Conservation (phyloP, 805 yeast species). For the Limtongia smithiae region DNA sequence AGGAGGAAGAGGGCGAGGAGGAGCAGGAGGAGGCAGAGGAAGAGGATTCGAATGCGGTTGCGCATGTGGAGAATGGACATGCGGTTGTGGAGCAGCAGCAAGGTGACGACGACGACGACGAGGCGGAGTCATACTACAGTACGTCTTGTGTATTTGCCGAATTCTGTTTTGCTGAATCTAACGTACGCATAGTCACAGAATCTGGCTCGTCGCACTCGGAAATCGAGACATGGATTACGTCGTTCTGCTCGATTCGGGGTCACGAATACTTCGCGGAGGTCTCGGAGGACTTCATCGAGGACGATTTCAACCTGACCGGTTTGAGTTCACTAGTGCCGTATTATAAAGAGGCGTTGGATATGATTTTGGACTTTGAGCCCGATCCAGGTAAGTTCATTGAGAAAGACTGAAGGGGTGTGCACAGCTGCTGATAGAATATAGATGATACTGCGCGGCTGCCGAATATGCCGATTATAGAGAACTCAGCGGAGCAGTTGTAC, state of each 20-base stretch:
- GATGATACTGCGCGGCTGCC: conserved; percentile 52
- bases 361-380: conserved; percentile 81
- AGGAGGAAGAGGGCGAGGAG: conserved; percentile 5
- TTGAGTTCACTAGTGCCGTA: conserved; percentile 79
- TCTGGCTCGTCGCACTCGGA: conserved; percentile 40
- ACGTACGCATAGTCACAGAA: conserved; percentile 25
- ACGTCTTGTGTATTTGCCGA: background rate
- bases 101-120: conserved; percentile 28
- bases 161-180: conserved; percentile 32
- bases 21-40: conserved; percentile 9
- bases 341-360: conserved; percentile 86
- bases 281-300: conserved; percentile 87
- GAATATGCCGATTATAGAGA: conserved; percentile 73
- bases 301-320: conserved; percentile 94
- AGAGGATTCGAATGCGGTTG: background rate
- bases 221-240: conserved; percentile 75
- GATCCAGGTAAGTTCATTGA: conserved; percentile 31
- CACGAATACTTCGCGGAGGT: conserved; percentile 92
- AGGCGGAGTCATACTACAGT: conserved; percentile 27
- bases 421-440: conserved; percentile 37
- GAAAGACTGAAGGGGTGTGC: background rate
- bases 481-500: conserved; percentile 85
- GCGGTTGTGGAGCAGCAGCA: conserved; percentile 20
- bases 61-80: conserved; percentile 11
- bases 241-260: conserved; percentile 72